Conservation (phyloP, 495 filamentous ascomycete genomes). For the Paragyromitra xinjiangensis region DNA sequence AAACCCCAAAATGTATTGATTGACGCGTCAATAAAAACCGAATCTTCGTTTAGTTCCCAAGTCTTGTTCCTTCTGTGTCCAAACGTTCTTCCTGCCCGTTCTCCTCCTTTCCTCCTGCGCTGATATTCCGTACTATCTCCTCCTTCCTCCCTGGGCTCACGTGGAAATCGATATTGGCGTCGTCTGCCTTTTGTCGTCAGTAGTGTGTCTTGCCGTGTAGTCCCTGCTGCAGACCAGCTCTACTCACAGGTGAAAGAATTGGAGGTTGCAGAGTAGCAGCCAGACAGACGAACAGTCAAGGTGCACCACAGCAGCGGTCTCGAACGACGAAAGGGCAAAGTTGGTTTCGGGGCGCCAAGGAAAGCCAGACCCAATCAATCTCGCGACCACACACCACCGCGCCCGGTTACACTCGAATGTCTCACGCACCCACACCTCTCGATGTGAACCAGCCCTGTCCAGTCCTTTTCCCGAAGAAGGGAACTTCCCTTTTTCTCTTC, state of each 20-base stretch:
- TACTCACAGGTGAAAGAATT: conserved; percentile 50
- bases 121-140: conserved; percentile 30
- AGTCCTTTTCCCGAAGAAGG: conserved; percentile 23
- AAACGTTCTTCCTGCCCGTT: background rate
- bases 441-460: conserved; percentile 1
- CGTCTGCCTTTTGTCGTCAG: conserved; percentile 42
- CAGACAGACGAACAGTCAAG: conserved; percentile 30
- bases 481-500: conserved; percentile 19
- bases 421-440: conserved; percentile 42
- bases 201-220: conserved; percentile 45
- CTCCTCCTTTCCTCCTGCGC: conserved; percentile 21
- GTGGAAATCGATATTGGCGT: conserved; percentile 37
- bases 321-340: conserved; percentile 40
- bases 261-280: conserved; percentile 43
- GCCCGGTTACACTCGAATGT: conserved; percentile 53
- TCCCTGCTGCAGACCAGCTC: conserved; percentile 51
- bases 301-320: conserved; percentile 33
- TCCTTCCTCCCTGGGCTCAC: conserved; percentile 31
- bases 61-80: background rate
- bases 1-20: conserved; percentile 41
- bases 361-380: conserved; percentile 44
- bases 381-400: conserved; percentile 48
- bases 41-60: conserved; percentile 17
- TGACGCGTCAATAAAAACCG: conserved; percentile 40
- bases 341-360: conserved; percentile 45